A percentile compares a stretch with the other conserved stretches of the same genome.
Conservation (phyloP, 1,284 basidiomycete genomes). For the Heterobasidion parviporum region DNA sequence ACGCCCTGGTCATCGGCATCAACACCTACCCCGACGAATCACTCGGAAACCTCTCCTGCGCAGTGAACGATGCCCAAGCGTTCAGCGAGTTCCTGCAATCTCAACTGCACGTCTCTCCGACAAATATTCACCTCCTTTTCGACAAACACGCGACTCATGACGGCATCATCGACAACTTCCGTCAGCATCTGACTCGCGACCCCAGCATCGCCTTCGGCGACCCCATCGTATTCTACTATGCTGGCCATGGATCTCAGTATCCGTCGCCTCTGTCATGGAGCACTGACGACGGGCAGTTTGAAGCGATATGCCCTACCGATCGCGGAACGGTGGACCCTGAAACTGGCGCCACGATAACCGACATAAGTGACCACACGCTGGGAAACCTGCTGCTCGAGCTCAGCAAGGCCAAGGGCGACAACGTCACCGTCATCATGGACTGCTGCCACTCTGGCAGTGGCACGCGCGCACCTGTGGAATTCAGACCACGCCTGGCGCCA, state of each 20-base stretch:
- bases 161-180: neutral
- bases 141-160: neutral
- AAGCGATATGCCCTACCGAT: slow-evolving; percentile 6
- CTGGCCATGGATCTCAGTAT: slow-evolving; percentile 4
- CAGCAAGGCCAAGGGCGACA: slow-evolving; percentile 6
- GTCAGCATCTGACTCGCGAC: slow-evolving; percentile 1
- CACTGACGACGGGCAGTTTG: neutral
- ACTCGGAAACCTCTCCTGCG: neutral
- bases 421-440: slow-evolving; percentile 10
- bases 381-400: slow-evolving; percentile 4
- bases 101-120: neutral
- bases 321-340: neutral
- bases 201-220: neutral
- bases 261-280: neutral
- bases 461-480: neutral
- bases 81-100: neutral
- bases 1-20: neutral
- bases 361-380: slow-evolving; percentile 9
- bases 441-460: slow-evolving; percentile 10
- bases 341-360: neutral
- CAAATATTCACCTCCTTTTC: neutral
- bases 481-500: neutral
- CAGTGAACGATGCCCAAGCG: neutral
- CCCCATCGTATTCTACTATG: slow-evolving; percentile 5
- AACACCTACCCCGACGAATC: neutral